Conservation (phyloP, 257 asterid species). For the Solanum dulcamara region DNA sequence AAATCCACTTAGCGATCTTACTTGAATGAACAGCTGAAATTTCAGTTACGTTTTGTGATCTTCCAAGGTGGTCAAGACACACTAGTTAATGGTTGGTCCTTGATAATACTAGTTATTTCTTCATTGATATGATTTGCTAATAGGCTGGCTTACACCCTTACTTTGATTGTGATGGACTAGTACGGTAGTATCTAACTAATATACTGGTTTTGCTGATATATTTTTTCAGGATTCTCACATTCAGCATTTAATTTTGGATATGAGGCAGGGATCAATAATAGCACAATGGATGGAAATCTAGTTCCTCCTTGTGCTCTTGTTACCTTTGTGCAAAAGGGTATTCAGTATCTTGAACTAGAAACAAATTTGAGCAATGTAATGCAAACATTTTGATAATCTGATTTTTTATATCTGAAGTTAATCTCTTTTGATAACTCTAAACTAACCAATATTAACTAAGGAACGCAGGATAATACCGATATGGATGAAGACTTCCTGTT, state of each 20-base stretch:
- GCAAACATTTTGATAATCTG: conserved; percentile 6
- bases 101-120: not conserved
- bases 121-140: not conserved
- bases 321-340: conserved; percentile 78
- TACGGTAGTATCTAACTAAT: not conserved
- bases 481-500: conserved; percentile 71
- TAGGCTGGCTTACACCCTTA: not conserved
- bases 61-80: not conserved
- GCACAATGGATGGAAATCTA: conserved; percentile 61
- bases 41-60: not conserved
- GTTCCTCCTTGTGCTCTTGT: conserved; percentile 90
- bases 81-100: not conserved
- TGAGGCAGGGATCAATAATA: conserved; percentile 70
- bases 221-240: conserved; percentile 73
- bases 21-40: not conserved
- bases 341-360: conserved; percentile 81
- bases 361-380: conserved; percentile 59
- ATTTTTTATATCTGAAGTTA: conserved; percentile 13
- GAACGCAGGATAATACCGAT: conserved; percentile 58
- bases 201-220: not conserved
- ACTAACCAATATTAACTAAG: conserved; percentile 16
- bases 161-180: not conserved
- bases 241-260: conserved; percentile 75
- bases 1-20: not conserved
- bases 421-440: not conserved